A percentile compares a stretch with the other conserved stretches of the same genome.
These are phyloP conservation scores for Cryptosporidium baileyi DNA, from an alignment of 169 alveolate genomes.

Conservation along the genomic window DNA sequence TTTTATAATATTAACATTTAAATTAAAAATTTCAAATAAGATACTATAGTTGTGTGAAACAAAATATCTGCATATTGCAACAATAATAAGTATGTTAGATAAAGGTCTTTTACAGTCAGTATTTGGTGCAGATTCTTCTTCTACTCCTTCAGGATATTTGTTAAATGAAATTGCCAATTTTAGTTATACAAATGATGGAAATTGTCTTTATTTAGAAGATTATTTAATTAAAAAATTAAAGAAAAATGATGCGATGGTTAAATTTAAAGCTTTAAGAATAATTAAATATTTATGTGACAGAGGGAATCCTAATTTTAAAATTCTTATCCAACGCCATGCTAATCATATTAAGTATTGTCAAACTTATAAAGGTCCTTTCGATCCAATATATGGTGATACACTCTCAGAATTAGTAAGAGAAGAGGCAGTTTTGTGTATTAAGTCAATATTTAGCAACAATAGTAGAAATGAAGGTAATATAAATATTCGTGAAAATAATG, in stretches of 20 bases:
- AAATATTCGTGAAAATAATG: background rate
- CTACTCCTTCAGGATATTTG: conserved; percentile 51
- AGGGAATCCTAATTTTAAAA: conserved; percentile 46
- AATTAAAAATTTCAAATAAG: too few relatives aligned
- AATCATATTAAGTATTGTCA: conserved; percentile 36
- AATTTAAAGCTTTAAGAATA: conserved; percentile 31
- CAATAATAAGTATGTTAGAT: background rate
- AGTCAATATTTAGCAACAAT: conserved; percentile 13
- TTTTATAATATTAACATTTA: too few relatives aligned
- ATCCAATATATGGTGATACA: conserved; percentile 64
- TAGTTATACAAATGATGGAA: conserved; percentile 7
- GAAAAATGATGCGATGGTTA: conserved; percentile 20
- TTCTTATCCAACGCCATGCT: conserved; percentile 43
- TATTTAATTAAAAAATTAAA: conserved; percentile 41
- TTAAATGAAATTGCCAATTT: conserved; percentile 39
- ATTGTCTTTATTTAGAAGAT: conserved; percentile 32
- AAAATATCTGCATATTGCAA: background rate
- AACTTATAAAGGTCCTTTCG: conserved; percentile 33
- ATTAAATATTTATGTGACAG: conserved; percentile 47
- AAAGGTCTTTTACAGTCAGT: conserved; percentile 57
- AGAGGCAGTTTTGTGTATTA: conserved; percentile 42
- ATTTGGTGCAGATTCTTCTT: conserved; percentile 37
- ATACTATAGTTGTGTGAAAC: background rate
- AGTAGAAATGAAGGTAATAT: conserved; percentile 3
- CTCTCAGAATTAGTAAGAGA: conserved; percentile 63